Evolutionary conservation across 2,329 filamentous ascomycete genomes (phyloP).

Genomic region (Paecilomyces variotii): DNA sequence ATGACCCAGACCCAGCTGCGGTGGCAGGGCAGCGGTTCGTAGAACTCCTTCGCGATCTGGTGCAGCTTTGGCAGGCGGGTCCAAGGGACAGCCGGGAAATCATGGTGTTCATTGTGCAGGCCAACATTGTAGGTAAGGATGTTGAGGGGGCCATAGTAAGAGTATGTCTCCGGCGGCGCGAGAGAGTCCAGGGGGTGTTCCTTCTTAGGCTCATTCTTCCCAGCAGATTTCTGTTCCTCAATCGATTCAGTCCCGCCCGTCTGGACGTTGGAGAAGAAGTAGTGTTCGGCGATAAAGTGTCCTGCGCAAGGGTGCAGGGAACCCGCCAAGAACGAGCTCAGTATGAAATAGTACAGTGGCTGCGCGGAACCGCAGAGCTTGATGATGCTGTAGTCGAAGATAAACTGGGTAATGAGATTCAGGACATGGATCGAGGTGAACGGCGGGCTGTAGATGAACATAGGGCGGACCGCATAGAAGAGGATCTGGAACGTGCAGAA

Average conservation of each 20-base stretch:
- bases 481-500: slow-evolving; percentile 99
- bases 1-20: slow-evolving; percentile 88
- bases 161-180: slow-evolving; percentile 85
- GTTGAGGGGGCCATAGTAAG: slow-evolving; percentile 92
- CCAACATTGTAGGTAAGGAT: slow-evolving; percentile 94
- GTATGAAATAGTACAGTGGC: slow-evolving; percentile 71
- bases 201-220: slow-evolving; percentile 15
- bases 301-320: slow-evolving; percentile 89
- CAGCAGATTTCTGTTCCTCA: slow-evolving; percentile 39
- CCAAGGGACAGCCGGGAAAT: slow-evolving; percentile 96
- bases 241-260: slow-evolving; percentile 38
- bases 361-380: slow-evolving; percentile 45
- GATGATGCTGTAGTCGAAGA: slow-evolving; percentile 67
- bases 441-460: slow-evolving; percentile 85
- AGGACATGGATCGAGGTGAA: slow-evolving; percentile 76
- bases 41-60: slow-evolving; percentile 81
- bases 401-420: slow-evolving; percentile 70
- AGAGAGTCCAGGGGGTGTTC: slow-evolving; percentile 51
- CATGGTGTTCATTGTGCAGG: slow-evolving; percentile 96
- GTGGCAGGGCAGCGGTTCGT: slow-evolving; percentile 76
- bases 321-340: slow-evolving; percentile 88
- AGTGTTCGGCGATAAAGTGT: slow-evolving; percentile 98
- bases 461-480: slow-evolving; percentile 94
- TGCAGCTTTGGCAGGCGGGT: slow-evolving; percentile 72
- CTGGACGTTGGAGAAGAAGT: slow-evolving; percentile 52